Percentiles rank a stretch among this genome's conserved stretches.
Conservation (phyloP, 768 basidiomycete genomes). For the Pleurotus sapidus region DNA sequence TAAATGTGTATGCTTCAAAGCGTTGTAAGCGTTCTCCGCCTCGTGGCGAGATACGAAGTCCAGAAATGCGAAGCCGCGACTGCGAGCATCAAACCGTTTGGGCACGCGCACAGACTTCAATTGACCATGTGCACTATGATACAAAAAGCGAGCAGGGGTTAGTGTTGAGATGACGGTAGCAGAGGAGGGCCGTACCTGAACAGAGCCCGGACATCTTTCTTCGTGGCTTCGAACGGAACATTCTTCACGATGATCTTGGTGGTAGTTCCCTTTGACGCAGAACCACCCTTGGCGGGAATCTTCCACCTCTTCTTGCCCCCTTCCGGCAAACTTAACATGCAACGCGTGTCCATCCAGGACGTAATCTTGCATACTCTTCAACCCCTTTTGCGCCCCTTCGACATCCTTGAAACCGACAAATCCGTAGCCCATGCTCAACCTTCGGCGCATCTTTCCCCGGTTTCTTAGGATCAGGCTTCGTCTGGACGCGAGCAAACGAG, state of each 20-base stretch:
- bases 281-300: slow-evolving; percentile 32
- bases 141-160: background rate
- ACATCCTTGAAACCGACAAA: slow-evolving; percentile 86
- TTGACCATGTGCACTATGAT: slow-evolving; percentile 75
- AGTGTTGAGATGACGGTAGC: slow-evolving; percentile 1
- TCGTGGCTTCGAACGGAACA: slow-evolving; percentile 93
- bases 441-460: slow-evolving; percentile 40
- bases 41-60: slow-evolving; percentile 90
- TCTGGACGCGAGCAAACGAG: slow-evolving; percentile 86
- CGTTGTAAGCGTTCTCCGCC: slow-evolving; percentile 83
- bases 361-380: slow-evolving; percentile 77
- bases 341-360: slow-evolving; percentile 86
- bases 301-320: slow-evolving; percentile 63
- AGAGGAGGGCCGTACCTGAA: slow-evolving; percentile 63
- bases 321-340: slow-evolving; percentile 82
- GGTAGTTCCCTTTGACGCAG: slow-evolving; percentile 54
- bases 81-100: slow-evolving; percentile 83
- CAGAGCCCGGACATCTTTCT: slow-evolving; percentile 86
- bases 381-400: slow-evolving; percentile 70
- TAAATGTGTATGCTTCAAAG: slow-evolving; percentile 91
- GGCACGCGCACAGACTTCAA: slow-evolving; percentile 95
- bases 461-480: slow-evolving; percentile 82
- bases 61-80: slow-evolving; percentile 95
- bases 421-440: slow-evolving; percentile 93
- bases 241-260: slow-evolving; percentile 97